phyloP scores from a whole-genome alignment of 257 asterid species.

The Solanum clarkiae region DNA sequence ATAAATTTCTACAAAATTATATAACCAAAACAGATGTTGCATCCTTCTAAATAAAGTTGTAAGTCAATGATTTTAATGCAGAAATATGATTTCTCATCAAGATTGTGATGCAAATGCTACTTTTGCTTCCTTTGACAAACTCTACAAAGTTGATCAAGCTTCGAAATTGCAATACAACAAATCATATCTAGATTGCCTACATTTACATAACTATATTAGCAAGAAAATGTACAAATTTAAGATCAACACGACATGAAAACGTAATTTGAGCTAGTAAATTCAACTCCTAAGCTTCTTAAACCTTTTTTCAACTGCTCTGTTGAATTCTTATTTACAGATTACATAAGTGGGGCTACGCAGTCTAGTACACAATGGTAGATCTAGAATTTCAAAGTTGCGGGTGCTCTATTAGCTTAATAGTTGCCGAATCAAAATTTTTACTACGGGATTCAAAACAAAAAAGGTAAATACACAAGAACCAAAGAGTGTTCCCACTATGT shows the following conservation, averaged over 20 bases:
- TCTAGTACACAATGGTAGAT: not conserved
- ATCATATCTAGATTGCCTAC: not conserved
- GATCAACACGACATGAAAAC: not conserved
- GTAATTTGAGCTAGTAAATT: not conserved
- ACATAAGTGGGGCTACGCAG: not conserved
- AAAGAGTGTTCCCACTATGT: too few relatives aligned
- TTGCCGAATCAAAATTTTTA: too few relatives aligned
- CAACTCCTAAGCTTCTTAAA: not conserved
- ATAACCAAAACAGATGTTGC: not conserved
- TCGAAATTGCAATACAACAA: not conserved
- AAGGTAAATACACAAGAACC: too few relatives aligned
- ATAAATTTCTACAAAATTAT: not conserved
- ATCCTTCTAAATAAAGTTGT: not conserved
- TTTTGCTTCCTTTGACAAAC: not conserved
- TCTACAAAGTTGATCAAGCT: not conserved
- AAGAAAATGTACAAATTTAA: not conserved
- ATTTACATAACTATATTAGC: not conserved
- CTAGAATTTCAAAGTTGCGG: too few relatives aligned
- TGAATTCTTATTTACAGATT: not conserved
- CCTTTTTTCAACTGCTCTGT: not conserved
- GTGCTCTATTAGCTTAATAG: too few relatives aligned
- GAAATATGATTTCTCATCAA: not conserved
- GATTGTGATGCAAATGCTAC: not conserved
- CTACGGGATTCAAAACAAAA: too few relatives aligned
- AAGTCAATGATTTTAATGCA: not conserved